These are phyloP conservation scores for Neostapfia colusana DNA, from an alignment of 176 grass and related monocot genomes.

Conservation along the genomic window DNA sequence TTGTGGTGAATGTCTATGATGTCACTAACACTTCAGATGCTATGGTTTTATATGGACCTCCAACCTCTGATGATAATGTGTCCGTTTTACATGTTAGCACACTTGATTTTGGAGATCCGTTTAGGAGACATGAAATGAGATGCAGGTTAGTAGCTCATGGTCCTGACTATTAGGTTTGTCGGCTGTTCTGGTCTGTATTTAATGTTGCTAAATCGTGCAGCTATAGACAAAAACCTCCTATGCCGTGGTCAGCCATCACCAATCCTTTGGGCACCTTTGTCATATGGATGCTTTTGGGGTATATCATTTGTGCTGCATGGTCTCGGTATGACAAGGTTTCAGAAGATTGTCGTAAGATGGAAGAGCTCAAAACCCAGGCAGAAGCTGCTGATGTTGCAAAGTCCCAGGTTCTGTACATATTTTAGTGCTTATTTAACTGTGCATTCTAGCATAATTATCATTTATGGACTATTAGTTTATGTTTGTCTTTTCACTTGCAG, in stretches of 20 bases:
- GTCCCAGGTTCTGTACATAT: slow-evolving; percentile 61
- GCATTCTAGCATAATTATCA: slow-evolving; percentile 2
- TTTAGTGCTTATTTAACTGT: not conserved
- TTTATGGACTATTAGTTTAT: slow-evolving; percentile 1
- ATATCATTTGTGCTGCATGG: slow-evolving; percentile 78
- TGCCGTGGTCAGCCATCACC: slow-evolving; percentile 61
- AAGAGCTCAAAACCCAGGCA: slow-evolving; percentile 90
- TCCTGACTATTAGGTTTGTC: slow-evolving; percentile 23
- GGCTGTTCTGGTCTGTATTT: slow-evolving; percentile 20
- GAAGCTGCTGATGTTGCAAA: slow-evolving; percentile 96
- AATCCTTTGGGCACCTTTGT: slow-evolving; percentile 79
- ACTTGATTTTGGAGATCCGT: slow-evolving; percentile 97
- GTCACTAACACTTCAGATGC: slow-evolving; percentile 78
- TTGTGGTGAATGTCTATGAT: slow-evolving; percentile 93
- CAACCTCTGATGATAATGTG: slow-evolving; percentile 45
- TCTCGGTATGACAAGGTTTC: slow-evolving; percentile 85
- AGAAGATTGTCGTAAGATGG: slow-evolving; percentile 92
- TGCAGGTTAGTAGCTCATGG: slow-evolving; percentile 63
- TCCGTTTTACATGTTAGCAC: slow-evolving; percentile 66
- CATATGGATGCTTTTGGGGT: slow-evolving; percentile 78
- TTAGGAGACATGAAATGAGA: slow-evolving; percentile 89
- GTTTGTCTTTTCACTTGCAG: slow-evolving; percentile 46
- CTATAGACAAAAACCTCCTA: slow-evolving; percentile 70
- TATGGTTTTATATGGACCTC: slow-evolving; percentile 82
- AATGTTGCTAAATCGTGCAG: slow-evolving; percentile 45